Evolutionary conservation across 768 basidiomycete genomes (phyloP), one percentile per base, ranked within the genome.

Genomic region (Trametes cingulata): DNA sequence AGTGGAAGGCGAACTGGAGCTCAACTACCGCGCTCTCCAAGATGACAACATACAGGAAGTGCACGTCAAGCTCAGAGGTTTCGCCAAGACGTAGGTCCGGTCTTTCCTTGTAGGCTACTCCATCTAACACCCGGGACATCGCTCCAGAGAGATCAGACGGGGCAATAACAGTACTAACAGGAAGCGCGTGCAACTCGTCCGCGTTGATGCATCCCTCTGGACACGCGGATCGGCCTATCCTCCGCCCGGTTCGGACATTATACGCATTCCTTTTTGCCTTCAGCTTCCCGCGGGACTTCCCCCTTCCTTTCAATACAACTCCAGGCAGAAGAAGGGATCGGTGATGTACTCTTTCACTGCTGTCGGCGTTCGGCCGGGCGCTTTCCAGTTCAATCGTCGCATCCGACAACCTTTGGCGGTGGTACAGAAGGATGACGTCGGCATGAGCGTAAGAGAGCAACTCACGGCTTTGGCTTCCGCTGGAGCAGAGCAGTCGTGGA

Each of bases 221-320:
- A 40, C 36, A 3, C 57, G 46, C 4, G 43, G 55, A 14, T 24
- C 36, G 29, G 20, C 41, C 14, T 59, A 59, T 22, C 64, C 60
- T n/a, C 25, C 42, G 9, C 53, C 64, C 13, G 61, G 36, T 37
- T 42, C 53, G 3, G 54, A 62, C 58, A 17, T 40, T 17, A 46
- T 62, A 15, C 47, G 54, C 37, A n/a, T 65, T n/a, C 64, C 60
- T 25, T 65, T 65, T 46, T 12, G 19, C 24, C 42, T 65, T n/a
- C 22, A 24, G 14, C 58, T 65, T 13, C 61, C 61, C 1, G 17
- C 25, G 1, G 17, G 53, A 3, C 52, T 62, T 5, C 64, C 64
- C 0, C 64, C 64, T 1, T 52, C 61, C 9, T 65, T 56, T 46
- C 22, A 42, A 12, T 52, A 56, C n/a, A 25, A n/a, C 12, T 25